Percentiles rank a stretch among this genome's conserved stretches.
These are phyloP conservation scores for Argentina anserina DNA, from an alignment of 306 rosid species.

Conservation along the genomic window DNA sequence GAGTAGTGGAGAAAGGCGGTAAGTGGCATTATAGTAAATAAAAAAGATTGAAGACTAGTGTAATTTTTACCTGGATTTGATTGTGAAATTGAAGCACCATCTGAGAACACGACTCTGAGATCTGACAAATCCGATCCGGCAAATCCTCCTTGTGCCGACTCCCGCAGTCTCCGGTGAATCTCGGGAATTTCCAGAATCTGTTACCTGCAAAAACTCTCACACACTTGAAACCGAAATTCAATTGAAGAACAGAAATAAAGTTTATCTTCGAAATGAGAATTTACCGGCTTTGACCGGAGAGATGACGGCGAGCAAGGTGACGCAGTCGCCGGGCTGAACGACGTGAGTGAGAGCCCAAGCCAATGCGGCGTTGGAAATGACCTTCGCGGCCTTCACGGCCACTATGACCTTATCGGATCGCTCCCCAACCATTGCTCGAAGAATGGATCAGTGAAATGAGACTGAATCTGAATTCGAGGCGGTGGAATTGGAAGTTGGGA, in stretches of 20 bases:
- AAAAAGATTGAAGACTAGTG: background rate
- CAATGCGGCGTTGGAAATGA: conserved; percentile 66
- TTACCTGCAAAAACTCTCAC: conserved; percentile 35
- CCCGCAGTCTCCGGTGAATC: conserved; percentile 56
- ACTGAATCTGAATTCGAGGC: background rate
- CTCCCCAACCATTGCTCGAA: background rate
- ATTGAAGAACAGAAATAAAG: background rate
- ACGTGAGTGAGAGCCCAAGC: conserved; percentile 94
- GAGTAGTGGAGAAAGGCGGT: conserved; percentile 18
- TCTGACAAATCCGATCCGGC: conserved; percentile 73
- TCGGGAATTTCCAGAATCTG: conserved; percentile 72
- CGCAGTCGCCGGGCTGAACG: conserved; percentile 64
- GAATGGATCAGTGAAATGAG: background rate
- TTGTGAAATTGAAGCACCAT: conserved; percentile 84
- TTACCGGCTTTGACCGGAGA: conserved; percentile 54
- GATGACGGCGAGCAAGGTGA: conserved; percentile 77
- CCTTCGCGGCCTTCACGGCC: conserved; percentile 78
- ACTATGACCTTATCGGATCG: conserved; percentile 64
- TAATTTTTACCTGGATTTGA: conserved; percentile 65
- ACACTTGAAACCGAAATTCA: background rate
- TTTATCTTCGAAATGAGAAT: background rate
- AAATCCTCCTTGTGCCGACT: conserved; percentile 41
- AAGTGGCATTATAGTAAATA: conserved; percentile 25
- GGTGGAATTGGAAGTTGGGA: background rate
- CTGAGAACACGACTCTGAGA: conserved; percentile 88